Conservation (phyloP, 192 early-diverging fungal species). For the Gigaspora rosea region DNA sequence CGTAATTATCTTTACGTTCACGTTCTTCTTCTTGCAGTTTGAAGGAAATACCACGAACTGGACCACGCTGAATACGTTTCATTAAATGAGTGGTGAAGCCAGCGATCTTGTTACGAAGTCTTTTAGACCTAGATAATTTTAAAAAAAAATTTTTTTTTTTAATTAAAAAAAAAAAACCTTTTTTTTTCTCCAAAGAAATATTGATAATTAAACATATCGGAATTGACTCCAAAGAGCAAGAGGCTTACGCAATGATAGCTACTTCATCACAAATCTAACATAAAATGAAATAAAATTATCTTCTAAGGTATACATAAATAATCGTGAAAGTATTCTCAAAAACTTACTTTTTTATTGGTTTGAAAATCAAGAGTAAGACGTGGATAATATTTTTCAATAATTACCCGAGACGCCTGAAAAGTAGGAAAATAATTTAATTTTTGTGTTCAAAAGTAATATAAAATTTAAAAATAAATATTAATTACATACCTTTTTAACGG, state of each 20-base stretch:
- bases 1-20: conserved; percentile 99
- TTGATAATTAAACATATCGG: background rate
- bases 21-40: conserved; percentile 99
- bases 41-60: conserved; percentile 99
- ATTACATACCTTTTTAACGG: conserved; percentile 82
- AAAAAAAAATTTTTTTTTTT: background rate
- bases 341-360: conserved; percentile 99
- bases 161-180: background rate
- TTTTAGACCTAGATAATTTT: conserved; percentile 66
- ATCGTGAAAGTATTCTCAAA: background rate
- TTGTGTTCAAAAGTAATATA: background rate
- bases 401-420: conserved; percentile 86
- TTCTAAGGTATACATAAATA: background rate
- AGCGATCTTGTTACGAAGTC: conserved; percentile 99
- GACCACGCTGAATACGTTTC: conserved; percentile 98
- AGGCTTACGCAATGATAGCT: conserved; percentile 79
- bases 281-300: background rate
- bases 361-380: conserved; percentile 98
- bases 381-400: conserved; percentile 99
- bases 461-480: background rate
- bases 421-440: background rate
- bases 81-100: conserved; percentile 99
- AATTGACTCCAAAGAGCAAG: background rate
- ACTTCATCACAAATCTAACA: conserved; percentile 65
- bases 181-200: background rate